Percentiles rank a stretch among this genome's conserved stretches.
Evolutionary conservation across 495 filamentous ascomycete genomes (phyloP).

Genomic region (Talaromyces proteolyticus): DNA sequence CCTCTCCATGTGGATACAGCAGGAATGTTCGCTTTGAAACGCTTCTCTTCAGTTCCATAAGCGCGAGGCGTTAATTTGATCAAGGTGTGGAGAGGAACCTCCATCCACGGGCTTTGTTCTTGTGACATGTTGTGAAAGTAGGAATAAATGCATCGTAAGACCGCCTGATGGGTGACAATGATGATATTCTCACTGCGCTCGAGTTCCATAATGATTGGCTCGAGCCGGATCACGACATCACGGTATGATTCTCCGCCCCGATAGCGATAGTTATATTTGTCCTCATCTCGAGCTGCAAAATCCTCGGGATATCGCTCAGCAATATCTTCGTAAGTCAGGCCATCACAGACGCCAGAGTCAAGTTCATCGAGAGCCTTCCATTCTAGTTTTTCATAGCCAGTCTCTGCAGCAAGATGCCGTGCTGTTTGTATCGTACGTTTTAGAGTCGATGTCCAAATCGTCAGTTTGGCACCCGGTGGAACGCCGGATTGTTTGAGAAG

Average conservation of each 20-base stretch:
- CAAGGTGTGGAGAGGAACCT: slow-evolving; percentile 86
- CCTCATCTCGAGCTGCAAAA: slow-evolving; percentile 88
- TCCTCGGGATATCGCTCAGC: slow-evolving; percentile 87
- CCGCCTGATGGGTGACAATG: slow-evolving; percentile 96
- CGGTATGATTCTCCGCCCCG: slow-evolving; percentile 95
- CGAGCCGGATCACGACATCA: slow-evolving; percentile 93
- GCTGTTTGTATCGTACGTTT: slow-evolving; percentile 90
- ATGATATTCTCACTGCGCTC: slow-evolving; percentile 95
- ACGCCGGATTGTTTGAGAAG: slow-evolving; percentile 72
- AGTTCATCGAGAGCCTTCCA: slow-evolving; percentile 99
- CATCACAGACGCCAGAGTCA: slow-evolving; percentile 93
- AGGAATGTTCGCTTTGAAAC: slow-evolving; percentile 82
- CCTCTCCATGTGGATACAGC: slow-evolving; percentile 93
- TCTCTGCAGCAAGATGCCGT: slow-evolving; percentile 57
- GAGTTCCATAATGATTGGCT: slow-evolving; percentile 99
- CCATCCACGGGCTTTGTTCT: slow-evolving; percentile 95
- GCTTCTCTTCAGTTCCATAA: slow-evolving; percentile 85
- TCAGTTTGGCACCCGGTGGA: slow-evolving; percentile 73
- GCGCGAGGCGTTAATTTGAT: slow-evolving; percentile 94
- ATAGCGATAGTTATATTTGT: slow-evolving; percentile 99
- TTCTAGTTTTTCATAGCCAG: slow-evolving; percentile 81
- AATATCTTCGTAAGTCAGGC: slow-evolving; percentile 91
- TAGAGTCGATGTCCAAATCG: slow-evolving; percentile 95
- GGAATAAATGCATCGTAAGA: slow-evolving; percentile 93
- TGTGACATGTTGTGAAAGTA: slow-evolving; percentile 98